Percentiles rank a stretch among this genome's conserved stretches.
These are phyloP conservation scores for Podila epigama DNA, from an alignment of 192 early-diverging fungal genomes.

Conservation along the genomic window DNA sequence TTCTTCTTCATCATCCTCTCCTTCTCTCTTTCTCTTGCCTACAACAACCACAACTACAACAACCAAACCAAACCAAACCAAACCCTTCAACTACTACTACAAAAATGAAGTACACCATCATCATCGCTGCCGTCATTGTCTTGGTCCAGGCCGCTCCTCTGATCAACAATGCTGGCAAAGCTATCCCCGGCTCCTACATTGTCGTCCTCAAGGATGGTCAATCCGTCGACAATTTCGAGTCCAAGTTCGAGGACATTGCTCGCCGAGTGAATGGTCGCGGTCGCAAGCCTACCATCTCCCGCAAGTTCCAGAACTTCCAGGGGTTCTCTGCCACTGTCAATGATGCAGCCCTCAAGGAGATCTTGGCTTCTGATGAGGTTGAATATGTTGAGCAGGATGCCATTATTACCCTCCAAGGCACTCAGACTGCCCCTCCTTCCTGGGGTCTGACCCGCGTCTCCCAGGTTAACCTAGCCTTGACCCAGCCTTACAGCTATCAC, in stretches of 20 bases:
- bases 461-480: conserved; percentile 39
- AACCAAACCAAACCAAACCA: no score
- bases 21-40: no score
- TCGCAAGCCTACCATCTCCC: conserved; percentile 22
- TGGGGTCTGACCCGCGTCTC: conserved; percentile 66
- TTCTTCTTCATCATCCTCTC: no score
- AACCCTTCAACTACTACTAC: no score
- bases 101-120: conserved; percentile 32
- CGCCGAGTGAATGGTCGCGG: conserved; percentile 25
- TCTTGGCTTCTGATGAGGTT: conserved; percentile 55
- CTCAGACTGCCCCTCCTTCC: conserved; percentile 76
- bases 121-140: conserved; percentile 22
- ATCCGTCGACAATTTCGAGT: conserved; percentile 5
- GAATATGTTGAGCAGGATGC: conserved; percentile 84
- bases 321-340: conserved; percentile 26
- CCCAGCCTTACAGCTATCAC: conserved; percentile 59
- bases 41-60: no score
- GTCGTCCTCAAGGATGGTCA: conserved; percentile 28
- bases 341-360: conserved; percentile 23
- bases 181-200: conserved; percentile 40
- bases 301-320: conserved; percentile 14
- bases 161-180: conserved; percentile 15
- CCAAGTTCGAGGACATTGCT: conserved; percentile 37
- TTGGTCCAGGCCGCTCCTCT: conserved; percentile 26
- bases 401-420: conserved; percentile 69